Conservation (phyloP, 306 rosid species). For the Amphicarpaea edgeworthii region DNA sequence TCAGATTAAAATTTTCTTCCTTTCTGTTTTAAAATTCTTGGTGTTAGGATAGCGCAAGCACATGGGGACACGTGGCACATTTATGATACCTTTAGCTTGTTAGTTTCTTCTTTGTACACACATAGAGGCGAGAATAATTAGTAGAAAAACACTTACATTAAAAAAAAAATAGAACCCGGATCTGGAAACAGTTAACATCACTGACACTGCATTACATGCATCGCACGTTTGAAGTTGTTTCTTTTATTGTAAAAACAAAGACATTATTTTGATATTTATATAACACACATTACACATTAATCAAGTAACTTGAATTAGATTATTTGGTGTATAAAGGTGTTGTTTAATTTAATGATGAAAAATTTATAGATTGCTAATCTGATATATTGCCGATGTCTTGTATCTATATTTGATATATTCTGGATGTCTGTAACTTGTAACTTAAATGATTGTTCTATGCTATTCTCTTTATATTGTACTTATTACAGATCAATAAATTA, state of each 20-base stretch:
- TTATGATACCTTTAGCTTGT: conserved; percentile 3
- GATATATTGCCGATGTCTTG: no score
- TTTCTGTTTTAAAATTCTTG: not conserved
- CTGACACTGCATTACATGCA: not conserved
- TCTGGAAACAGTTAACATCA: conserved; percentile 1
- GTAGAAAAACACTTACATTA: not conserved
- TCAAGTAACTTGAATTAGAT: no score
- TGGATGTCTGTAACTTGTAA: no score
- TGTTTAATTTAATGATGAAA: not conserved
- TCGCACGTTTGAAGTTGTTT: not conserved
- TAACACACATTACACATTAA: no score
- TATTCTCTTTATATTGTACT: no score
- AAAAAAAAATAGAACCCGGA: conserved; percentile 23
- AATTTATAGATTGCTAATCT: not conserved
- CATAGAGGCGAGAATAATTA: not conserved
- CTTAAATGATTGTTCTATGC: no score
- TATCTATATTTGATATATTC: not conserved
- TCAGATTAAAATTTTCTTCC: not conserved
- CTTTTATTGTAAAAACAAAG: no score
- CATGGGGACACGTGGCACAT: conserved; percentile 36
- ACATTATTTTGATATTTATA: no score
- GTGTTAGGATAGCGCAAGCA: conserved; percentile 3
- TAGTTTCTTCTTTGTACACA: not conserved
- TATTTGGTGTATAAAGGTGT: no score
- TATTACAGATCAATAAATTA: no score